Conservation (phyloP, 225 moss, liverwort and hornwort species). For the Rhytidiadelphus loreus region DNA sequence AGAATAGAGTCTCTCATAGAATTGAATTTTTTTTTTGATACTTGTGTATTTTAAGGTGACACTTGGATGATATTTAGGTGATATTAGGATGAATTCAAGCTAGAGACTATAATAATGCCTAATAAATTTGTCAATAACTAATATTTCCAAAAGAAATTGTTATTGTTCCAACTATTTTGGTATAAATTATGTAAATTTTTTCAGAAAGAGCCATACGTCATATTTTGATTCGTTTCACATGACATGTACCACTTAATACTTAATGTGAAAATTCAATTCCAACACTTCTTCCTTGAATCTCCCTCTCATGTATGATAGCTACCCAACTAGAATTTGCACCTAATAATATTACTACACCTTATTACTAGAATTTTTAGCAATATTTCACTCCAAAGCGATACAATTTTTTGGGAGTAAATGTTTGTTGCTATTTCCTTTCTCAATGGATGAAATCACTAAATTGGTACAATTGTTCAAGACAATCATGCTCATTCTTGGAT, state of each 20-base stretch:
- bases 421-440: fast-evolving
- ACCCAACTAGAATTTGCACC: fast-evolving
- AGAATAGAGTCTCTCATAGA: neutral
- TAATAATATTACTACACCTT: no score
- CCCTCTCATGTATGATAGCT: no score
- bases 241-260: neutral
- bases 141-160: neutral
- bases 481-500: neutral
- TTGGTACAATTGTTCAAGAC: no score
- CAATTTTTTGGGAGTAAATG: no score
- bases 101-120: no score
- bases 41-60: neutral
- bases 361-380: neutral
- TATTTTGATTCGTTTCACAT: neutral
- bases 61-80: neutral
- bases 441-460: neutral
- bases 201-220: neutral
- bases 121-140: neutral
- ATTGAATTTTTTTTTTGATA: neutral
- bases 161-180: neutral
- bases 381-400: fast-evolving
- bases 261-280: no score
- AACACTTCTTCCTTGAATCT: fast-evolving
- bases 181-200: neutral
- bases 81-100: neutral